Conservation (phyloP, 768 basidiomycete genomes). For the Tricholoma flavovirens region DNA sequence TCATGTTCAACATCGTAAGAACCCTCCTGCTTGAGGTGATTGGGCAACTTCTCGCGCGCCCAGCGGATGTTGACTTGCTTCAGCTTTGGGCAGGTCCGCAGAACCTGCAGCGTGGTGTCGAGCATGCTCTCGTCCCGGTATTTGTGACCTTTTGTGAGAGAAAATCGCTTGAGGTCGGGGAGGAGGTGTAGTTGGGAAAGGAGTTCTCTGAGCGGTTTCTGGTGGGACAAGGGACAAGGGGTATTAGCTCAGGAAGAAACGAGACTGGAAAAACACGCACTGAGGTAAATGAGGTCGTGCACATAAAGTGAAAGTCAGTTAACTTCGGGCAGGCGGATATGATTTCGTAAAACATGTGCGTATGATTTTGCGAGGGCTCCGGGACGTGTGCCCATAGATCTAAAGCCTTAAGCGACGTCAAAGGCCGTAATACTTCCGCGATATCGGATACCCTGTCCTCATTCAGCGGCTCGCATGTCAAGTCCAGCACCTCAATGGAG, state of each 20-base stretch:
- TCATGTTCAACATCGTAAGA: slow-evolving; percentile 30
- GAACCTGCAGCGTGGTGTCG: slow-evolving; percentile 31
- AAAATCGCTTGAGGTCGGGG: slow-evolving; percentile 37
- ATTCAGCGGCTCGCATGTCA: slow-evolving; percentile 46
- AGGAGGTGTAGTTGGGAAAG: slow-evolving; percentile 32
- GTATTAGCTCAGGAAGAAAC: not conserved
- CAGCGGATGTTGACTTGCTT: slow-evolving; percentile 43
- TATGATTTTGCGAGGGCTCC: slow-evolving; percentile 27
- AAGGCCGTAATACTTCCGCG: slow-evolving; percentile 27
- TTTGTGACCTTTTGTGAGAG: slow-evolving; percentile 44
- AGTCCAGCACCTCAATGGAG: slow-evolving; percentile 36
- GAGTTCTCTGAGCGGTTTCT: slow-evolving; percentile 41
- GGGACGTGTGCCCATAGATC: slow-evolving; percentile 45
- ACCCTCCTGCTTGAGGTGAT: slow-evolving; percentile 46
- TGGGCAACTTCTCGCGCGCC: slow-evolving; percentile 41
- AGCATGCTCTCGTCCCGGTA: slow-evolving; percentile 43
- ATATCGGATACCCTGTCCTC: slow-evolving; percentile 28
- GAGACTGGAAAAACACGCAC: slow-evolving; percentile 21
- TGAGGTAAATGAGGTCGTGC: slow-evolving; percentile 39
- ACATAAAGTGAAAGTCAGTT: slow-evolving; percentile 47
- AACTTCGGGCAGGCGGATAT: slow-evolving; percentile 31
- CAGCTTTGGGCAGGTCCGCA: slow-evolving; percentile 27
- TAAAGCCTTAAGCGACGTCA: slow-evolving; percentile 34
- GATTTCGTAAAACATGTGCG: slow-evolving; percentile 29
- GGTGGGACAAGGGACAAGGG: not conserved